phyloP scores from a whole-genome alignment of 805 yeast species.

The Tetrapisispora pingtungensis region DNA sequence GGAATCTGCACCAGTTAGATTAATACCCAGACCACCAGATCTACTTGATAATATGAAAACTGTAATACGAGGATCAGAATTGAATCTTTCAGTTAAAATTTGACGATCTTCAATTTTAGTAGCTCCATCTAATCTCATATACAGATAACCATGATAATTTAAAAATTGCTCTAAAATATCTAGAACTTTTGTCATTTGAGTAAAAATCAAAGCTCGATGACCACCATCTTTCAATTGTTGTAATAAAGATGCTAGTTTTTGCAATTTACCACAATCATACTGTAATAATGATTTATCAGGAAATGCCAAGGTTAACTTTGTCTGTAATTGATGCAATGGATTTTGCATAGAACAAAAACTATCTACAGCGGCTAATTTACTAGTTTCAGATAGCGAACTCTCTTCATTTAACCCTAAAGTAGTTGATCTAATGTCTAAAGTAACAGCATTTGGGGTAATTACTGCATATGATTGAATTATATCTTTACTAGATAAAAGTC shows the following conservation, averaged over 20 bases:
- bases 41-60: slow-evolving; percentile 90
- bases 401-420: slow-evolving; percentile 19
- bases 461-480: slow-evolving; percentile 68
- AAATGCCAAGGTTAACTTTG: slow-evolving; percentile 82
- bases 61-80: slow-evolving; percentile 73
- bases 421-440: slow-evolving; percentile 53
- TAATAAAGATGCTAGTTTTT: slow-evolving; percentile 64
- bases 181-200: slow-evolving; percentile 95
- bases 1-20: slow-evolving; percentile 96
- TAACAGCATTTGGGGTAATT: slow-evolving; percentile 78
- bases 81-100: slow-evolving; percentile 83
- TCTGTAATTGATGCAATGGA: slow-evolving; percentile 75
- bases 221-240: slow-evolving; percentile 76
- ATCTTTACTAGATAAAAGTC: slow-evolving; percentile 35
- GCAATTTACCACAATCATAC: slow-evolving; percentile 95
- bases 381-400: slow-evolving; percentile 20
- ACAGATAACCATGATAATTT: slow-evolving; percentile 88
- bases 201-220: slow-evolving; percentile 88
- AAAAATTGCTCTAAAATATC: slow-evolving; percentile 88
- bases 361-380: slow-evolving; percentile 15
- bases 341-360: slow-evolving; percentile 22
- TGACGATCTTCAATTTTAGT: slow-evolving; percentile 97
- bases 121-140: slow-evolving; percentile 93
- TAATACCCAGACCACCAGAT: slow-evolving; percentile 97
- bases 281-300: slow-evolving; percentile 90